Evolutionary conservation across 805 yeast genomes (phyloP).

Genomic region (Teunomyces gatunensis): DNA sequence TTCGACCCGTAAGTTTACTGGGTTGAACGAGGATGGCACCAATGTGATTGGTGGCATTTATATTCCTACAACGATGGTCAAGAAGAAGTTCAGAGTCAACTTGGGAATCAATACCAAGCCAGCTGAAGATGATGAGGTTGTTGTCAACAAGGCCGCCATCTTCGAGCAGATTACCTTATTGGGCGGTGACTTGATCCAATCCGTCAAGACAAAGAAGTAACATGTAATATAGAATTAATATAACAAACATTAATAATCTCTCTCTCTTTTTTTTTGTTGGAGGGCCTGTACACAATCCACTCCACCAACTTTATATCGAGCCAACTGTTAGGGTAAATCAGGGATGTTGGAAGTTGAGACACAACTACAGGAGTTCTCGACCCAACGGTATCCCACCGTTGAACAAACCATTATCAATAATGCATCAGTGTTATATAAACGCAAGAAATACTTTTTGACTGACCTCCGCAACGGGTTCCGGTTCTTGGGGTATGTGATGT

Average conservation of each 20-base stretch:
- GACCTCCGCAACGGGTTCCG: conserved; percentile 35
- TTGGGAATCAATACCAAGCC: conserved; percentile 74
- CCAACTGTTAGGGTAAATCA: background rate
- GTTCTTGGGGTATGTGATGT: conserved; percentile 32
- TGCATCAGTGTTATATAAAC: conserved; percentile 37
- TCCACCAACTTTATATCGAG: no score
- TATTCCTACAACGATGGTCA: conserved; percentile 59
- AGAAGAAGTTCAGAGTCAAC: conserved; percentile 75
- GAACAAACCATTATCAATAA: conserved; percentile 43
- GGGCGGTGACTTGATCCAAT: conserved; percentile 61
- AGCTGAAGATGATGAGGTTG: conserved; percentile 48
- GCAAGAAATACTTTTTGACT: conserved; percentile 38
- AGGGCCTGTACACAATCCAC: background rate
- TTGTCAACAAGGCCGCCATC: conserved; percentile 69
- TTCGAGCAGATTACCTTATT: conserved; percentile 64
- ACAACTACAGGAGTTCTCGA: conserved; percentile 24
- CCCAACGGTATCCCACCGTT: conserved; percentile 30
- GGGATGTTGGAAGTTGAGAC: conserved; percentile 10
- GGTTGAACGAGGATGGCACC: conserved; percentile 52
- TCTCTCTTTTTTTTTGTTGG: background rate
- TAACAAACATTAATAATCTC: background rate
- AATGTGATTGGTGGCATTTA: conserved; percentile 79
- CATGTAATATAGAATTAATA: background rate
- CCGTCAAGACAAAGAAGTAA: conserved; percentile 34
- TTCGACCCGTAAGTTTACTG: conserved; percentile 57